A percentile compares a stretch with the other conserved stretches of the same genome.
Conservation (phyloP, 139 green algal genomes). For the Trebouxia sp. region DNA sequence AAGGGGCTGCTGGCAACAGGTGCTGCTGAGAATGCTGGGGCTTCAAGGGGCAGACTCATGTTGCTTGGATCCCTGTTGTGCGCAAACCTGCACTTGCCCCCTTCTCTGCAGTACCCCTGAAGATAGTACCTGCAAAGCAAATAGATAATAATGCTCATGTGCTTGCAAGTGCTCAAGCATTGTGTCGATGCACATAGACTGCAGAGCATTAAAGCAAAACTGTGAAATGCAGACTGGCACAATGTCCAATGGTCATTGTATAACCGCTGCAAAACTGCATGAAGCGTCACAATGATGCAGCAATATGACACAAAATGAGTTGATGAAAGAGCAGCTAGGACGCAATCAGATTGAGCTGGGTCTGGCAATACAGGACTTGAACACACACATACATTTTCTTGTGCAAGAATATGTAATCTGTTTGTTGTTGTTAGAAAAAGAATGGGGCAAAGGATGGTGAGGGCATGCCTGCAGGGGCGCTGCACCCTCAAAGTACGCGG, state of each 20-base stretch:
- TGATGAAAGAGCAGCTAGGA: neutral
- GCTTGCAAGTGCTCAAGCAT: neutral
- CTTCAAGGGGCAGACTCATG: neutral
- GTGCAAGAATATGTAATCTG: neutral
- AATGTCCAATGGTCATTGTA: no score
- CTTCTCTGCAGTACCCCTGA: constrained; percentile 25
- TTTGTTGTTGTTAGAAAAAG: neutral
- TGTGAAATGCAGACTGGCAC: no score
- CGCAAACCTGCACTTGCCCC: neutral
- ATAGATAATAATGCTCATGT: neutral
- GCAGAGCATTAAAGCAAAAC: no score
- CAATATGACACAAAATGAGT: neutral
- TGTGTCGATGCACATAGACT: no score
- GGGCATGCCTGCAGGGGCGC: constrained; percentile 7
- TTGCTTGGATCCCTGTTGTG: neutral
- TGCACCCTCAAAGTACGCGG: constrained; percentile 17
- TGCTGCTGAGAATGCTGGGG: neutral
- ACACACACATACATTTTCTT: no score
- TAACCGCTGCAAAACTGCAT: no score
- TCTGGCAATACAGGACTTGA: neutral
- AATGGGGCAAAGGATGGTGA: neutral
- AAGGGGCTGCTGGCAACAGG: neutral
- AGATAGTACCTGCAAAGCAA: constrained; percentile 7
- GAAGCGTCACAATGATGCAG: no score
- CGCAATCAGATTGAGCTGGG: neutral